Conservation (phyloP, 73 alveolate genomes). For the Paramecium tetraurelia region DNA sequence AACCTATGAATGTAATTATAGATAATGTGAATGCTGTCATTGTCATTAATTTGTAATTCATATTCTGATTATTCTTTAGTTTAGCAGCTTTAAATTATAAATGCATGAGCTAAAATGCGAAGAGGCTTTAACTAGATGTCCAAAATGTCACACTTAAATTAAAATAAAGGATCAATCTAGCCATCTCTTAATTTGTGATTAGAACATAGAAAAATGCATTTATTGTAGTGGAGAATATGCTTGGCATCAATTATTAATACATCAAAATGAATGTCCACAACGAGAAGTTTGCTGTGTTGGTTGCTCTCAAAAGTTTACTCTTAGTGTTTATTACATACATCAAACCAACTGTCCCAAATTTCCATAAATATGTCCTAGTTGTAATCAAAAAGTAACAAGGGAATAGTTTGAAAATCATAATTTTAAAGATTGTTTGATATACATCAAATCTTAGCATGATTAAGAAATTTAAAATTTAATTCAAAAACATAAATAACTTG, state of each 20-base stretch:
- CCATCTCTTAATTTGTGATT: background rate
- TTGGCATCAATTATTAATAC: background rate
- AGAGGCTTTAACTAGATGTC: background rate
- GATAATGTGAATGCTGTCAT: slow-evolving; percentile 19
- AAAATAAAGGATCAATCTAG: background rate
- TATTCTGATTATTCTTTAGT: background rate
- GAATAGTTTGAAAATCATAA: background rate
- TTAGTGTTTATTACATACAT: background rate
- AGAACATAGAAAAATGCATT: background rate
- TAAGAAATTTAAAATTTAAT: background rate
- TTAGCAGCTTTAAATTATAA: background rate
- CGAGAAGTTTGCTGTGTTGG: background rate
- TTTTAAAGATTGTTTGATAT: background rate
- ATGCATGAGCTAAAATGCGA: background rate
- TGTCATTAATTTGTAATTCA: background rate
- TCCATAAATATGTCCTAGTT: background rate
- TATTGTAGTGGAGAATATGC: background rate
- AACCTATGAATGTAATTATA: background rate
- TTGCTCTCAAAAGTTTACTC: background rate
- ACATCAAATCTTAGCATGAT: background rate
- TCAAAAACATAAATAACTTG: background rate
- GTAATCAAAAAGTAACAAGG: background rate
- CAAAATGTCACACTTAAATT: background rate
- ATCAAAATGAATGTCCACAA: background rate
- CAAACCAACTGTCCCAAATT: background rate